Evolutionary conservation across 1,284 basidiomycete species (phyloP).

Genomic region (Ganoderma sinense): DNA sequence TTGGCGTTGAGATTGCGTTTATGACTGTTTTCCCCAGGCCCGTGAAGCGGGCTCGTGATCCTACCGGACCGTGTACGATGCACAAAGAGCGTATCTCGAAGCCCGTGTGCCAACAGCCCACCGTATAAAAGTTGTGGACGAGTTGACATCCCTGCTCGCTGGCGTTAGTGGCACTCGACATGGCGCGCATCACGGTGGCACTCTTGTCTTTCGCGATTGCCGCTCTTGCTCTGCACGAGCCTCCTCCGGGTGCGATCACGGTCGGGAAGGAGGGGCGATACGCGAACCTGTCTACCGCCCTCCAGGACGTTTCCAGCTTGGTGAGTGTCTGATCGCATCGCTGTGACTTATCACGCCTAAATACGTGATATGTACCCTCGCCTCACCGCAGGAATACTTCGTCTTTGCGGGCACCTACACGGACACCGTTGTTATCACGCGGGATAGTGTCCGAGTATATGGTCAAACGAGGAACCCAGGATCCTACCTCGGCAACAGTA

Average conservation of each 20-base stretch:
- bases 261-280: constrained; percentile 33
- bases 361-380: not conserved
- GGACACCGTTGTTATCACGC: constrained; percentile 59
- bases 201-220: constrained; percentile 13
- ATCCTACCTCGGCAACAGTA: constrained; percentile 31
- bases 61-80: not conserved
- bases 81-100: not conserved
- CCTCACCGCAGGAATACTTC: constrained; percentile 50
- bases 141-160: not conserved
- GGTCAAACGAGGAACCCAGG: constrained; percentile 28
- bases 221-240: constrained; percentile 26
- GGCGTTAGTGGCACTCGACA: constrained; percentile 5
- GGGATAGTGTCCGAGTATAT: constrained; percentile 38
- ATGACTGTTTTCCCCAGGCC: not conserved
- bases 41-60: not conserved
- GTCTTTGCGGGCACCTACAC: constrained; percentile 61
- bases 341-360: not conserved
- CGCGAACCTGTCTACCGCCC: constrained; percentile 29
- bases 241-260: constrained; percentile 34
- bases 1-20: not conserved
- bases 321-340: constrained; percentile 22
- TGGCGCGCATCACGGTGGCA: constrained; percentile 7
- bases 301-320: constrained; percentile 33
- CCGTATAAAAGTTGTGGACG: not conserved
- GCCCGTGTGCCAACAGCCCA: not conserved